Percentiles rank a stretch among this genome's conserved stretches.
phyloP scores from a whole-genome alignment of 257 asterid species.

The Thymus quinquecostatus region DNA sequence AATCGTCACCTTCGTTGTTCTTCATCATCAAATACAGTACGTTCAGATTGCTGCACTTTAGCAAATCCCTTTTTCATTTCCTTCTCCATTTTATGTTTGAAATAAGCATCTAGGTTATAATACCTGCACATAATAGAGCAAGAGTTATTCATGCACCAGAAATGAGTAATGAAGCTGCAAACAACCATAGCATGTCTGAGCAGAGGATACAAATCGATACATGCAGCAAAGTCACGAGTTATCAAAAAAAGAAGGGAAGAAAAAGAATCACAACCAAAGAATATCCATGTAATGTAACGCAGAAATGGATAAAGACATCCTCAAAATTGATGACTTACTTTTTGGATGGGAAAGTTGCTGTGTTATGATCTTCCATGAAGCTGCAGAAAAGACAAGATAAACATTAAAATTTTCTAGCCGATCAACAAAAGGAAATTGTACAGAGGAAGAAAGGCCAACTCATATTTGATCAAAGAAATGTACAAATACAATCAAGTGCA shows the following conservation, averaged over 20 bases:
- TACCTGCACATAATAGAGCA: slow-evolving; percentile 57
- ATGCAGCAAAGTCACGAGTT: too few relatives aligned
- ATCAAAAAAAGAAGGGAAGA: not conserved
- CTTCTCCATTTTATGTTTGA: slow-evolving; percentile 67
- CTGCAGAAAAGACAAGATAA: slow-evolving; percentile 48
- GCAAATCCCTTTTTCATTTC: slow-evolving; percentile 65
- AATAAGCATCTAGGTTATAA: slow-evolving; percentile 79
- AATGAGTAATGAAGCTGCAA: slow-evolving; percentile 8
- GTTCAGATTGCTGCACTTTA: slow-evolving; percentile 62
- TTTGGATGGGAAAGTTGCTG: slow-evolving; percentile 96
- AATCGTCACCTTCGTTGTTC: slow-evolving; percentile 76
- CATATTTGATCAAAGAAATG: not conserved
- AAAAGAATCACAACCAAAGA: not conserved
- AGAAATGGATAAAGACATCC: not conserved
- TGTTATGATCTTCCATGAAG: slow-evolving; percentile 99
- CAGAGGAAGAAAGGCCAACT: slow-evolving; percentile 3
- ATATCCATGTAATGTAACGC: not conserved
- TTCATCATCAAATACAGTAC: slow-evolving; percentile 86
- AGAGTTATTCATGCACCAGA: slow-evolving; percentile 22
- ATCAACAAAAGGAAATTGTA: not conserved
- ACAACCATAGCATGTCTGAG: slow-evolving; percentile 14
- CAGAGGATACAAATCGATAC: not conserved
- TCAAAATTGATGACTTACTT: slow-evolving; percentile 56
- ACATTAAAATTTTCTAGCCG: slow-evolving; percentile 15
- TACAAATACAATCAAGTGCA: slow-evolving; percentile 8